Percentiles rank a stretch among this genome's conserved stretches.
phyloP scores from a whole-genome alignment of 352 stramenopile genomes.

The Phytophthora cactorum region DNA sequence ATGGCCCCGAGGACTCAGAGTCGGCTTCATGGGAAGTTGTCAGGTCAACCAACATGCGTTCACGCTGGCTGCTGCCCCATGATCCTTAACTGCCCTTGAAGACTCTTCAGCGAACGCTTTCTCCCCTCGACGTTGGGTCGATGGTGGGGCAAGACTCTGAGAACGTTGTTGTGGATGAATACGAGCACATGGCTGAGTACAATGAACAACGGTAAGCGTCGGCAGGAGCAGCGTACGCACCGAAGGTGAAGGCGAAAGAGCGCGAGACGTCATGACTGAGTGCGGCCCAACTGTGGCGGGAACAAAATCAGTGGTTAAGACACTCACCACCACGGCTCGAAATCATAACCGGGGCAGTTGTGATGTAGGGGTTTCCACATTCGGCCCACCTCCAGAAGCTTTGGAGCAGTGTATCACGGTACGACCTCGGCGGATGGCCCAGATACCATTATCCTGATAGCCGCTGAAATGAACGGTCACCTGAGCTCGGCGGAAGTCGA shows the following conservation, averaged over 20 bases:
- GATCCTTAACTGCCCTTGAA: not conserved
- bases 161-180: no score
- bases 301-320: not conserved
- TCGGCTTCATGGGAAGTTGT: not conserved
- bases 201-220: not conserved
- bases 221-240: not conserved
- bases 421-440: not conserved
- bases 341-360: conserved; percentile 6
- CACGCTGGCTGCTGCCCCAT: not conserved
- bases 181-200: not conserved
- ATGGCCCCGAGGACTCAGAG: not conserved
- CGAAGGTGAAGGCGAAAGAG: not conserved
- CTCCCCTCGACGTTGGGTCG: not conserved
- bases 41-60: not conserved
- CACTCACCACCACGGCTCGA: conserved; percentile 2
- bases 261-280: not conserved
- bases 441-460: not conserved
- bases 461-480: not conserved
- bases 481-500: not conserved
- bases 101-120: not conserved
- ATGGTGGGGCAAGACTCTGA: not conserved
- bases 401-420: not conserved
- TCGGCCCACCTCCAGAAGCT: not conserved
- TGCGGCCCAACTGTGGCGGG: not conserved
- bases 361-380: not conserved